Base-by-base conservation (phyloP, 129 eudicot species). In the Mikania micrantha region DNA sequence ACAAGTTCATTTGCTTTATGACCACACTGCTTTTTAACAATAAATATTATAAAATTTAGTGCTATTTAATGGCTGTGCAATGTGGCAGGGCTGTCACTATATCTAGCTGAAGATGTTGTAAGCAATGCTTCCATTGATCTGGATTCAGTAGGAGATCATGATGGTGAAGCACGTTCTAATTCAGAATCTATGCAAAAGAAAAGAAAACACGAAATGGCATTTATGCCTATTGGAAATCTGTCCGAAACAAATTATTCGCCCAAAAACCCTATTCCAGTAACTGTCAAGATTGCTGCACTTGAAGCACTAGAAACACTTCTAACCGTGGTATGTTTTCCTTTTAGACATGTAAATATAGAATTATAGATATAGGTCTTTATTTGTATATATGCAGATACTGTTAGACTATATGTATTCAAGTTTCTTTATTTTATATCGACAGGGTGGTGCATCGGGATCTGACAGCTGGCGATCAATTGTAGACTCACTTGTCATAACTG, bases 401-500 rank as follows among this genome's bases (percentile, higher is more conserved):
- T 40, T 63, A 36, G 39, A 39, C 8, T 17, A 24, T 20, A 42
- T 38, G 19, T 40, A 20, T 24, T 58, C 39, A 66, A 31, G 44
- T 66, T 66, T 67, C 32, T 24, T 12, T 56, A 44, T 39, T 28
- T 57, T 71, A 72, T 45, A 42, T 39, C 15, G 28, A 36, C 77
- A 93, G 99, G 96, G 95, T 50, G 95, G 96, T 69, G 80, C 90
- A 11, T 57, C 80, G 63, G 78, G 82, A 84, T 77, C 95, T 74
- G 86, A 84, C 53, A 78, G 77, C 34, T 89, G 99, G 96, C 82
- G 99, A 42, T 58, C 80, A 70, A 63, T 78, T 20, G 81, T 93
- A 22, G 96, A 93, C 81, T 56, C 59, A 39, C 85, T 86, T 54
- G 69, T 93, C 64, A 35, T 82, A 13, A 68, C 53, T 38, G 79